These are phyloP conservation scores for Limtongia smithiae DNA, from an alignment of 805 yeast species.

Conservation along the genomic window DNA sequence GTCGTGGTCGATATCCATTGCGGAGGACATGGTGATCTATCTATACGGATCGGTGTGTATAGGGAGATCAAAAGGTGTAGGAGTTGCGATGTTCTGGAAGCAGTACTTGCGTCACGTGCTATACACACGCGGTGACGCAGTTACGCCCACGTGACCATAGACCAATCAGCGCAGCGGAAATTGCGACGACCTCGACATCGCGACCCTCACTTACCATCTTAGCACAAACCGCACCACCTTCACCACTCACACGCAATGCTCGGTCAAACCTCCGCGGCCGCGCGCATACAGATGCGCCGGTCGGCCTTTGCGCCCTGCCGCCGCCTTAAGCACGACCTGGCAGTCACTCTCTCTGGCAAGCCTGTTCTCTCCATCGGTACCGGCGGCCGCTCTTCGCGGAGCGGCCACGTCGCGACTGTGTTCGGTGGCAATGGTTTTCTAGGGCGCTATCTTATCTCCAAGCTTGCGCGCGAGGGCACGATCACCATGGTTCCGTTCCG, in stretches of 20 bases:
- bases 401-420: conserved; percentile 85
- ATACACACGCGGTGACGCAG: too few species aligned
- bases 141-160: neutral
- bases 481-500: conserved; percentile 72
- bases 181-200: too few species aligned
- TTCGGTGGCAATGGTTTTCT: conserved; percentile 79
- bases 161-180: conserved; percentile 12
- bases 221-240: too few species aligned
- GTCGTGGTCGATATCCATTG: conserved; percentile 36
- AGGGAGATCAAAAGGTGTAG: neutral
- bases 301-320: too few species aligned
- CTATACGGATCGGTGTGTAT: neutral
- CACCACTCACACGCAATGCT: too few species aligned
- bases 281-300: too few species aligned
- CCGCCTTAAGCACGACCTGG: conserved; percentile 38
- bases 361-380: conserved; percentile 66
- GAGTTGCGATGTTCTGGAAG: neutral
- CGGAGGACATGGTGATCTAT: conserved; percentile 13
- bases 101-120: too few species aligned
- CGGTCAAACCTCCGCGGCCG: neutral
- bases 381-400: conserved; percentile 76
- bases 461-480: conserved; percentile 80
- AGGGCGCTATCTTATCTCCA: conserved; percentile 67
- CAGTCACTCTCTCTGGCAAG: conserved; percentile 72
- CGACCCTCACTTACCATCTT: too few species aligned